Base-by-base conservation (phyloP, 2,329 filamentous ascomycete genomes). In the Blastomyces parvus region DNA sequence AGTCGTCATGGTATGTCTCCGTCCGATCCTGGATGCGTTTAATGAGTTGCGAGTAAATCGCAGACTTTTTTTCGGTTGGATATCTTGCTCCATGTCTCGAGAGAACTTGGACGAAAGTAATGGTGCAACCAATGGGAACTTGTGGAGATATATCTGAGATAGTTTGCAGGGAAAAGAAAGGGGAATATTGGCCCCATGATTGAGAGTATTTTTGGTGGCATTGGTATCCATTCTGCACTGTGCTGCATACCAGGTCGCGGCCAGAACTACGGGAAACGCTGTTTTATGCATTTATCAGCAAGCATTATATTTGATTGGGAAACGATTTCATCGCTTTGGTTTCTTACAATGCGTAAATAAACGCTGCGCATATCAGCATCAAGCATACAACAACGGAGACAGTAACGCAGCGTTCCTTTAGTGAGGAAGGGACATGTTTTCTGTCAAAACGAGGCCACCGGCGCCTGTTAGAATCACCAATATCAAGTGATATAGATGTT, bases 121-220 rank as follows among this genome's bases (percentile, higher is more conserved):
- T 78, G 14, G 83, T 78, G 76, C 92, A 97, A n/a, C 79, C 80
- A 0, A 78, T 68, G 0, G 91, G 91, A 0, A 88, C 77, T 8
- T 79, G 78, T 7, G 81, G 69, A 19, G 84, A 79, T 60, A 90
- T 84, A 2, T 84, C 79, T 0, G 88, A 91, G 7, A 86, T 82
- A 3, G 67, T 62, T 0, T 65, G 66, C 0, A 92, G 87, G 0
- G 87, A 83, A 76, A 89, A 96, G 77, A 86, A 95, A 1, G 91
- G 90, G 22, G 90, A 88, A 74, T 96, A 96, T 73, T 93, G 91
- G 63, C 91, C 92, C 90, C 91, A 96, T 62, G 80, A 82, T 67
- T 86, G 88, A 1, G 86, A 84, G 55, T 87, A 81, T 40, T 82
- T 73, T 3, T 82, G 75, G 58, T 81, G 80, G 74, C 88, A 91